Conservation (phyloP, 352 stramenopile genomes). For the Phytophthora melonis region DNA sequence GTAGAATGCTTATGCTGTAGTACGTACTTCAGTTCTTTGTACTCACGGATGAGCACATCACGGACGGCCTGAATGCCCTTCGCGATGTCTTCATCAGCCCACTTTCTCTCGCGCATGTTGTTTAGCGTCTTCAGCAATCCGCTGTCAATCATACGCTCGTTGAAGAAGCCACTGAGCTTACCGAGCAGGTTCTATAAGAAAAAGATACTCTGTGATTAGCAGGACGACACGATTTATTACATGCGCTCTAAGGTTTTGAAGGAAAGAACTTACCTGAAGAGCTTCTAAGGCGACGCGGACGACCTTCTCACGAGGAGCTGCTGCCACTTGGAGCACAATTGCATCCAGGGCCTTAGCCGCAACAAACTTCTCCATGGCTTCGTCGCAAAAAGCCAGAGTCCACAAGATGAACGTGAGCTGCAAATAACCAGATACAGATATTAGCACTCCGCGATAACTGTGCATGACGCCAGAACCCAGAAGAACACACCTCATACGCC, state of each 20-base stretch:
- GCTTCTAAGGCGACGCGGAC: constrained; percentile 95
- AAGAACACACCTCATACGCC: constrained; percentile 90
- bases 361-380: constrained; percentile 85
- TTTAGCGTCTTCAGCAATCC: constrained; percentile 95
- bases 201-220: neutral
- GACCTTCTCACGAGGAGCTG: constrained; percentile 97
- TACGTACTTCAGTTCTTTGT: constrained; percentile 90
- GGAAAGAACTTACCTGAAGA: constrained; percentile 68
- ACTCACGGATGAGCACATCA: constrained; percentile 86
- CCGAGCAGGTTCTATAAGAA: constrained; percentile 73
- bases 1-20: neutral
- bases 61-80: constrained; percentile 83
- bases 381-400: constrained; percentile 94
- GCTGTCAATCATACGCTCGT: constrained; percentile 96
- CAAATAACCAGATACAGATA: neutral
- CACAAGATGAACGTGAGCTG: constrained; percentile 97
- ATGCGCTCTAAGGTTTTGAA: neutral
- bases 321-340: constrained; percentile 86
- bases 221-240: neutral
- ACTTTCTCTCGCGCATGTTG: constrained; percentile 95
- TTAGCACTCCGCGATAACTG: neutral
- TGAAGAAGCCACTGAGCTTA: constrained; percentile 85
- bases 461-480: neutral
- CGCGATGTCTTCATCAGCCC: constrained; percentile 95
- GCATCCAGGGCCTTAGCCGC: constrained; percentile 69